Percentiles rank a stretch among this genome's conserved stretches.
Conservation (phyloP, 1,284 basidiomycete species). For the Mycena citricolor region DNA sequence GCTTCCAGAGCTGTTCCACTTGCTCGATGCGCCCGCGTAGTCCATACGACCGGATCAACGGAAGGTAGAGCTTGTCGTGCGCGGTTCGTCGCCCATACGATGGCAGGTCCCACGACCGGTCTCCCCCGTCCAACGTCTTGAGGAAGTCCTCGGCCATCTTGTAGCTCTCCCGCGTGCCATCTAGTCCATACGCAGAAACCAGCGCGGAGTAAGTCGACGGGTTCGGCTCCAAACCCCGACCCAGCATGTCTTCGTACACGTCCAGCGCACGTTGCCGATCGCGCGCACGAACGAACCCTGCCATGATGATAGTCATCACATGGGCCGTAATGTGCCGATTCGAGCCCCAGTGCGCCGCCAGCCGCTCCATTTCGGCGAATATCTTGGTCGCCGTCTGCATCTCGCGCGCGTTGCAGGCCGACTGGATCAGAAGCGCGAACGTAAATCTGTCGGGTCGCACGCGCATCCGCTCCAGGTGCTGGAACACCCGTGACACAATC, state of each 20-base stretch:
- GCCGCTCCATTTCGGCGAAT: slow-evolving; percentile 64
- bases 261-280: slow-evolving; percentile 60
- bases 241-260: slow-evolving; percentile 76
- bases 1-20: slow-evolving; percentile 60
- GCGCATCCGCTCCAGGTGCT: slow-evolving; percentile 49
- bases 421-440: slow-evolving; percentile 80
- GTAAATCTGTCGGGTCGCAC: slow-evolving; percentile 63
- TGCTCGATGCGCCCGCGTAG: slow-evolving; percentile 47
- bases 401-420: slow-evolving; percentile 75
- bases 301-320: slow-evolving; percentile 81
- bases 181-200: slow-evolving; percentile 58
- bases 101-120: slow-evolving; percentile 41
- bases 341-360: slow-evolving; percentile 36
- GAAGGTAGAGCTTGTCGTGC: slow-evolving; percentile 59
- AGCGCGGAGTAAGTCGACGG: slow-evolving; percentile 76
- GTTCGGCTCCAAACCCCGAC: slow-evolving; percentile 66
- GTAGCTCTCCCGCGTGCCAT: slow-evolving; percentile 48
- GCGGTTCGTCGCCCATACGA: slow-evolving; percentile 41
- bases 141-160: slow-evolving; percentile 64
- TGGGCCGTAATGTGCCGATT: slow-evolving; percentile 30
- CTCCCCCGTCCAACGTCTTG: slow-evolving; percentile 34
- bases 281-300: slow-evolving; percentile 67
- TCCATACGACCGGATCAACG: slow-evolving; percentile 64
- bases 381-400: slow-evolving; percentile 71
- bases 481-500: slow-evolving; percentile 67